Evolutionary conservation across 108 stramenopile genomes (phyloP).

Genomic region (Nitzschia putrida): DNA sequence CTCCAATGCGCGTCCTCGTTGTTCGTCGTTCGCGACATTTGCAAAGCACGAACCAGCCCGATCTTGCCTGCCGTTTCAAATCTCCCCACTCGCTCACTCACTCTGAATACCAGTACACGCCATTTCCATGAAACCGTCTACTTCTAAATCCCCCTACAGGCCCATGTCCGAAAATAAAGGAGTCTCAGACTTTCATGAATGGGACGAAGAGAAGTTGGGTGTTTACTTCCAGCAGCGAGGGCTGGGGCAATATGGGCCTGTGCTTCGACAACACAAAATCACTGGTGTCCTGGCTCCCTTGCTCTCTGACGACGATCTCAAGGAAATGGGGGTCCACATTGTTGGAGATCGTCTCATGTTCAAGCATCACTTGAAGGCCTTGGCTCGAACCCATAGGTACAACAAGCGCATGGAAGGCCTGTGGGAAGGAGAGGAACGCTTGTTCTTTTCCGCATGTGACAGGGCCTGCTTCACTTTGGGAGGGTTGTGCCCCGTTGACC

Average conservation of each 20-base stretch:
- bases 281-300: constrained; percentile 44
- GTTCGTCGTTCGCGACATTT: too few species aligned
- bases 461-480: constrained; percentile 27
- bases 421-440: constrained; percentile 54
- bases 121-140: too few species aligned
- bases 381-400: constrained; percentile 33
- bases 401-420: constrained; percentile 31
- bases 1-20: too few species aligned
- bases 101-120: too few species aligned
- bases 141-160: too few species aligned
- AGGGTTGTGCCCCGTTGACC: constrained; percentile 51
- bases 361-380: constrained; percentile 24
- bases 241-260: constrained; percentile 38
- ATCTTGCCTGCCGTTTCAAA: too few species aligned
- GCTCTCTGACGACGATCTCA: constrained; percentile 43
- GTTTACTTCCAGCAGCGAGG: constrained; percentile 31
- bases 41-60: too few species aligned
- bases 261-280: constrained; percentile 46
- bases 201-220: constrained; percentile 28
- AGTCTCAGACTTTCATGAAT: constrained; percentile 16
- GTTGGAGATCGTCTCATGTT: constrained; percentile 54
- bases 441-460: constrained; percentile 35
- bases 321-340: constrained; percentile 52
- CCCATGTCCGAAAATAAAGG: not conserved
- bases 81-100: too few species aligned